Conservation (phyloP, 768 basidiomycete species). For the Russula griseocarnosa region DNA sequence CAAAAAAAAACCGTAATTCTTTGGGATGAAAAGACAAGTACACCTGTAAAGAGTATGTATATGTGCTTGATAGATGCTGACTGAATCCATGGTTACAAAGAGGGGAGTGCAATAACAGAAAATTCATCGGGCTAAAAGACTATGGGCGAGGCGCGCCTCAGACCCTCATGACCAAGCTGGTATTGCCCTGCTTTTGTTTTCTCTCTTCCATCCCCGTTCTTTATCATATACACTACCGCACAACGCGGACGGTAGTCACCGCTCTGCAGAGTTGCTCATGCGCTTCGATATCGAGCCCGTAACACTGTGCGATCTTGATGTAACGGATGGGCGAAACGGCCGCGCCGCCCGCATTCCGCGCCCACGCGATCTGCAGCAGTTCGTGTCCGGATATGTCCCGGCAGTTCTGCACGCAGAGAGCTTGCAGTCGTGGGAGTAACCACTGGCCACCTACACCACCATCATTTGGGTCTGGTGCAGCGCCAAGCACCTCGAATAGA, state of each 20-base stretch:
- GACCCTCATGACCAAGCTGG: not conserved
- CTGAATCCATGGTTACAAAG: constrained; percentile 5
- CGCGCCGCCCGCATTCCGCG: constrained; percentile 27
- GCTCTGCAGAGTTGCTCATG: constrained; percentile 30
- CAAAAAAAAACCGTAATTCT: not conserved
- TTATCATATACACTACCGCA: constrained; percentile 16
- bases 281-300: constrained; percentile 30
- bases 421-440: constrained; percentile 34
- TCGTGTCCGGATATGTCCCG: constrained; percentile 35
- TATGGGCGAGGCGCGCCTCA: not conserved
- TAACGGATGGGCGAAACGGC: constrained; percentile 31
- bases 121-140: not conserved
- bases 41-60: constrained; percentile 5
- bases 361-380: constrained; percentile 31
- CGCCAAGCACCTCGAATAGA: constrained; percentile 33
- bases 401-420: constrained; percentile 33
- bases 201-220: not conserved
- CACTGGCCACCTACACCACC: constrained; percentile 24
- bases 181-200: not conserved
- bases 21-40: constrained; percentile 7
- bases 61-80: constrained; percentile 19
- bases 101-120: not conserved
- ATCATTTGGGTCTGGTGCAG: constrained; percentile 23
- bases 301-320: constrained; percentile 33
- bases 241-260: constrained; percentile 30